Percentiles rank a stretch among this genome's conserved stretches.
Evolutionary conservation across 176 grass and related monocot species (phyloP).

Genomic region (Carex littledalei): DNA sequence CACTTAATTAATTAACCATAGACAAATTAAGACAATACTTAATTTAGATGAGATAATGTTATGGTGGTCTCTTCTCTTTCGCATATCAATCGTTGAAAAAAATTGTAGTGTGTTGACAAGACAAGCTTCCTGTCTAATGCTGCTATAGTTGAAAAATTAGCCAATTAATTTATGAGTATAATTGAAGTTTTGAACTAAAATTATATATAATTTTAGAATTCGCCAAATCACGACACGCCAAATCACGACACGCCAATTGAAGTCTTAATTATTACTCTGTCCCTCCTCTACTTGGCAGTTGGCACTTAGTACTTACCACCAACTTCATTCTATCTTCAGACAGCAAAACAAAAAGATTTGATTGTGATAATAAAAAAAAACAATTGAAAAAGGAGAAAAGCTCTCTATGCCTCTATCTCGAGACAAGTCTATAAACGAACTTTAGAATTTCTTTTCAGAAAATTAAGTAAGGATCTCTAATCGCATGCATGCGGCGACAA

Average conservation of each 20-base stretch:
- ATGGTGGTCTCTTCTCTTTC: not conserved
- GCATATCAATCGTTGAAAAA: not conserved
- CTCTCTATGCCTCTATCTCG: not conserved
- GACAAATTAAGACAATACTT: not conserved
- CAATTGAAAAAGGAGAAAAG: not conserved
- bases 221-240: not conserved
- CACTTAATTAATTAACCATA: not conserved
- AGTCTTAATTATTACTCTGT: not conserved
- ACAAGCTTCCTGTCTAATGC: not conserved
- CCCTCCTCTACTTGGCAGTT: not conserved
- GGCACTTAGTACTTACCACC: not conserved
- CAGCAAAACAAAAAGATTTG: not conserved
- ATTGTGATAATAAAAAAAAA: not conserved
- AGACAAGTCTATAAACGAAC: not conserved
- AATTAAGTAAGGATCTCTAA: too few relatives aligned
- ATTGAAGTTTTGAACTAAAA: not conserved
- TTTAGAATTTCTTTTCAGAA: too few relatives aligned
- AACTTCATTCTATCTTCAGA: not conserved
- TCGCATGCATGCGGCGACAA: too few relatives aligned
- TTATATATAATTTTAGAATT: not conserved
- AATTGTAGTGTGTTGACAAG: not conserved
- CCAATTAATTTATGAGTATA: not conserved
- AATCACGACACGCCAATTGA: not conserved
- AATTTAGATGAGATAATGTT: not conserved
- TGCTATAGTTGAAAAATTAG: not conserved